Conservation (phyloP, 306 rosid genomes). For the Cicer judaicum region DNA sequence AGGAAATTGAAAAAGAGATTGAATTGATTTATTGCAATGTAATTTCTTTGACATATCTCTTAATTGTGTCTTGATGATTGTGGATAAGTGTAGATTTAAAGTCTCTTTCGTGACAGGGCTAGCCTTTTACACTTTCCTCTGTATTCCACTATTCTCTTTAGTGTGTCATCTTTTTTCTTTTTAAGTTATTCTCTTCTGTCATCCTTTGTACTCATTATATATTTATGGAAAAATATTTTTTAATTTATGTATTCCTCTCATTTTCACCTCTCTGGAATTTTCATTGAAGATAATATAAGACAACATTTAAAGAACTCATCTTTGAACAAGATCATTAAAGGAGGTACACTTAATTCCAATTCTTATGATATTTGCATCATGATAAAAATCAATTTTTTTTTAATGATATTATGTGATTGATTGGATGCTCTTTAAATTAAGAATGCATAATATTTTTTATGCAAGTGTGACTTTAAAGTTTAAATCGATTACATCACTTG, state of each 20-base stretch:
- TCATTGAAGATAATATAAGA: not conserved
- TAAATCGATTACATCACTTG: no score
- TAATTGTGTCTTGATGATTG: slow-evolving; percentile 42
- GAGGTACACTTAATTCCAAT: no score
- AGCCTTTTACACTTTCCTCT: slow-evolving; percentile 57
- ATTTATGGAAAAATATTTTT: slow-evolving; percentile 36
- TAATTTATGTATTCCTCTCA: not conserved
- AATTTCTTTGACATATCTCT: slow-evolving; percentile 33
- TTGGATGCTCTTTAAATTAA: no score
- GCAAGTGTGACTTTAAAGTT: no score
- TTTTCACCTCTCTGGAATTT: not conserved
- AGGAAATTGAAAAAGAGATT: not conserved
- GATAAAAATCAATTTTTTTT: no score
- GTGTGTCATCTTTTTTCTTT: slow-evolving; percentile 42
- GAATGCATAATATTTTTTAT: no score
- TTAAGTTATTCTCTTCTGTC: slow-evolving; percentile 41
- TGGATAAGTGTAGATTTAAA: slow-evolving; percentile 50
- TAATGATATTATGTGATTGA: no score
- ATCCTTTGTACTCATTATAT: slow-evolving; percentile 43
- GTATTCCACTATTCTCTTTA: slow-evolving; percentile 33
- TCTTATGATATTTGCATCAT: no score
- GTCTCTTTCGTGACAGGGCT: slow-evolving; percentile 48
- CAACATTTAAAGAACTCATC: no score
- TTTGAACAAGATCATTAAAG: no score
- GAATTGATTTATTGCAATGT: not conserved